These are phyloP conservation scores for Aureobasidium sp. DNA, from an alignment of 2,329 filamentous ascomycete species.

Conservation along the genomic window DNA sequence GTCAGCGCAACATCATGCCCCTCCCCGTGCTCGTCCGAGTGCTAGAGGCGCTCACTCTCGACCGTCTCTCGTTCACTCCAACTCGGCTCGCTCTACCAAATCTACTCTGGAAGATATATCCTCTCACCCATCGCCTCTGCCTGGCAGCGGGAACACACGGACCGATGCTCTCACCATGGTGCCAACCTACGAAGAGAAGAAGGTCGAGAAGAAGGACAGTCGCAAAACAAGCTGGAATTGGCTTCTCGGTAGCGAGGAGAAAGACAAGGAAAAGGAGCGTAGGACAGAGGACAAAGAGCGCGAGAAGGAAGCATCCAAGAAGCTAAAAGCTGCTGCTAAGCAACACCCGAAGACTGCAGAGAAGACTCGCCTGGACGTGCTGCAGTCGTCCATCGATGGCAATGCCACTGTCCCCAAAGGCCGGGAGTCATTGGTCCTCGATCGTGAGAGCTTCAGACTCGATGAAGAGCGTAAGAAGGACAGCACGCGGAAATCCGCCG, in stretches of 20 bases:
- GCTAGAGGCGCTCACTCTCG: conserved; percentile 27
- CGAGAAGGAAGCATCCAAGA: conserved; percentile 18
- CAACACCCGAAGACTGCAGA: conserved; percentile 57
- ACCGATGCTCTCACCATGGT: conserved; percentile 77
- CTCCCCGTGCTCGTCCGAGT: conserved; percentile 20
- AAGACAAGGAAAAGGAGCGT: conserved; percentile 42
- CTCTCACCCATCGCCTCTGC: conserved; percentile 59
- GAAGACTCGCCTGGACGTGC: conserved; percentile 73
- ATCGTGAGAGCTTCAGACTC: conserved; percentile 68
- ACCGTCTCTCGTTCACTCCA: conserved; percentile 27
- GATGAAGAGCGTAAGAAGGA: conserved; percentile 81
- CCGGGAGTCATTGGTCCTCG: conserved; percentile 76
- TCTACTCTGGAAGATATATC: conserved; percentile 57
- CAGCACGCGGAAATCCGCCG: conserved; percentile 60
- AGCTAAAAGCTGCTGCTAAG: conserved; percentile 20
- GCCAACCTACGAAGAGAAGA: conserved; percentile 67
- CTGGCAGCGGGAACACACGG: conserved; percentile 57
- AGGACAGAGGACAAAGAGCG: conserved; percentile 16
- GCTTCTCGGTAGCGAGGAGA: conserved; percentile 63
- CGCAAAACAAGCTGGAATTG: conserved; percentile 82
- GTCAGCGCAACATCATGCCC: conserved; percentile 20
- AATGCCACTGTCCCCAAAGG: conserved; percentile 39
- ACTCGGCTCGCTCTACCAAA: conserved; percentile 25
- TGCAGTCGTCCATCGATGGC: conserved; percentile 79
- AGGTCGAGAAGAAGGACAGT: conserved; percentile 59